phyloP scores from a whole-genome alignment of 108 stramenopile genomes.

The Epithemia pelagica region DNA sequence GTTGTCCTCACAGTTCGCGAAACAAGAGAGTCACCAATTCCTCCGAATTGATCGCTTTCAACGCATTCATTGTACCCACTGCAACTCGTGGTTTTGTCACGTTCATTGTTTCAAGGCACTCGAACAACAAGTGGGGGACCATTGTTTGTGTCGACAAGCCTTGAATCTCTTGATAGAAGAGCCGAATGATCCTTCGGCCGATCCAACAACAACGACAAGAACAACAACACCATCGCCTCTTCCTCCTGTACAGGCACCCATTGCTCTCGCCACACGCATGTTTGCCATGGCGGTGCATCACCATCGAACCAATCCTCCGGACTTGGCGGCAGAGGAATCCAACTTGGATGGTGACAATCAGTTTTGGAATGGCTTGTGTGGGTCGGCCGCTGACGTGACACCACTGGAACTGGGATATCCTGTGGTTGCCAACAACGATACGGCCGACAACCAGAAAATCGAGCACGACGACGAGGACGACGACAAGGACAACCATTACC shows the following conservation, averaged over 20 bases:
- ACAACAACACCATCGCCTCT: background rate
- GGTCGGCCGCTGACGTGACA: conserved; percentile 21
- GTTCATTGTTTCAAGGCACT: conserved; percentile 9
- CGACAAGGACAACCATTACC: background rate
- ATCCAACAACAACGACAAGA: background rate
- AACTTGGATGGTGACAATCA: background rate
- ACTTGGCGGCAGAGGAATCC: conserved; percentile 3
- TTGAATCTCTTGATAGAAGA: conserved; percentile 1
- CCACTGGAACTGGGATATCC: conserved; percentile 21
- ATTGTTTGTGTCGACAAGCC: conserved; percentile 14
- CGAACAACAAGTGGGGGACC: conserved; percentile 8
- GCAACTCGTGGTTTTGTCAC: conserved; percentile 28
- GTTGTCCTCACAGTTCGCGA: conserved; percentile 3
- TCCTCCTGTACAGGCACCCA: conserved; percentile 16
- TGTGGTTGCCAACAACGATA: background rate
- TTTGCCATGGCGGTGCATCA: conserved; percentile 14
- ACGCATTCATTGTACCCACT: conserved; percentile 17
- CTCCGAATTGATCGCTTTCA: conserved; percentile 14
- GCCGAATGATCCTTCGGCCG: background rate
- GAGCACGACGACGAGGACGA: background rate
- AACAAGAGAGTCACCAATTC: background rate
- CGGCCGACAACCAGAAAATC: background rate
- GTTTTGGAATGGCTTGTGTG: conserved; percentile 23
- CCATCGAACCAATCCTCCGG: conserved; percentile 11
- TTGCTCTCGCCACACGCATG: conserved; percentile 24